These are phyloP conservation scores for Calonectria henricotiae DNA, from an alignment of 2,329 filamentous ascomycete genomes.

Conservation along the genomic window DNA sequence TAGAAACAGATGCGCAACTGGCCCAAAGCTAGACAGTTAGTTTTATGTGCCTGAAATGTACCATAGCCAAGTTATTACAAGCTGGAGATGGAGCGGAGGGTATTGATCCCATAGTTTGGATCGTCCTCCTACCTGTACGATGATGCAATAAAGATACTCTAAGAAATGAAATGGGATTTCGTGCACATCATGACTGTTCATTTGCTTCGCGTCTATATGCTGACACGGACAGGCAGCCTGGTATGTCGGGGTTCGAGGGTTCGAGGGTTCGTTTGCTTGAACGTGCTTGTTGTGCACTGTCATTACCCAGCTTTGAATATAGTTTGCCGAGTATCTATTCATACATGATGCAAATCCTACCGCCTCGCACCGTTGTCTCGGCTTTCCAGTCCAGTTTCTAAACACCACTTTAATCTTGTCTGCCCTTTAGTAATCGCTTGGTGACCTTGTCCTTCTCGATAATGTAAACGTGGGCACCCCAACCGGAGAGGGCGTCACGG, in stretches of 20 bases:
- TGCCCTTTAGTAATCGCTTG: conserved; percentile 97
- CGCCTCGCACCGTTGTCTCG: conserved; percentile 35
- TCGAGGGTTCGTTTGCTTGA: conserved; percentile 33
- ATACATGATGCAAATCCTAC: conserved; percentile 55
- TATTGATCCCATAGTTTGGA: neutral
- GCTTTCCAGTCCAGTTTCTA: conserved; percentile 39
- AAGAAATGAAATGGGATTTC: conserved; percentile 20
- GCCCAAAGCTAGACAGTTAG: conserved; percentile 48
- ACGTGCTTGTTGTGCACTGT: conserved; percentile 48
- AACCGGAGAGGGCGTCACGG: conserved; percentile 95
- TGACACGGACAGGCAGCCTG: neutral
- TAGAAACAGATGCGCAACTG: conserved; percentile 43
- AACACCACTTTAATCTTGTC: conserved; percentile 81
- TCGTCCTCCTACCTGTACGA: conserved; percentile 22
- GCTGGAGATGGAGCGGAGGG: conserved; percentile 30
- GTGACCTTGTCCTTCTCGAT: conserved; percentile 99
- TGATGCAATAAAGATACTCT: conserved; percentile 32
- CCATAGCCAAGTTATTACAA: conserved; percentile 42
- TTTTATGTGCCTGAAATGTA: conserved; percentile 54
- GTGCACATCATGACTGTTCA: conserved; percentile 20
- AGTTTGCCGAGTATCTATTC: conserved; percentile 56
- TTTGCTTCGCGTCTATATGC: conserved; percentile 9
- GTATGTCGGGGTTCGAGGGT: conserved; percentile 7
- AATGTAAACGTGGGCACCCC: conserved; percentile 99
- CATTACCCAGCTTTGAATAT: conserved; percentile 50